Evolutionary conservation across 371 early-diverging fungal species (phyloP).

Genomic region (Mortierella sp.): DNA sequence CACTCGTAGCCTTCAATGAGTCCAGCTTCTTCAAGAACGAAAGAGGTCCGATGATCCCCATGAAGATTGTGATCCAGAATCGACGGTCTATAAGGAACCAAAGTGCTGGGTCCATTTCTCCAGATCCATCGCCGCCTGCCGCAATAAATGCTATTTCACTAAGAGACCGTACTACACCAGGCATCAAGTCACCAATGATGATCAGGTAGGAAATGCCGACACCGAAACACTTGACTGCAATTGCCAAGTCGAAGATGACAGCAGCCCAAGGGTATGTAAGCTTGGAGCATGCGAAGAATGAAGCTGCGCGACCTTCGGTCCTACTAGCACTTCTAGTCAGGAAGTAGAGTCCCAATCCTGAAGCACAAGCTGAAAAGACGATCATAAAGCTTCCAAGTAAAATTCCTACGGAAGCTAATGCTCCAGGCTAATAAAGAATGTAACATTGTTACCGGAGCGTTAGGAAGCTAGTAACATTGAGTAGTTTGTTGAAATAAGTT

Average conservation of each 20-base stretch:
- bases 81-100: constrained; percentile 68
- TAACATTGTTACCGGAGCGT: background rate
- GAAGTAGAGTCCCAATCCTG: constrained; percentile 89
- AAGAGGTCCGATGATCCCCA: constrained; percentile 81
- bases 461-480: background rate
- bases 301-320: constrained; percentile 82
- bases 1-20: constrained; percentile 95
- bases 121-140: constrained; percentile 38
- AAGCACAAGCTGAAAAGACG: constrained; percentile 78
- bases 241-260: constrained; percentile 94
- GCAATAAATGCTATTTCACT: constrained; percentile 39
- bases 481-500: too few species aligned
- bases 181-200: constrained; percentile 96
- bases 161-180: constrained; percentile 69
- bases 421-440: constrained; percentile 71
- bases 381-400: constrained; percentile 85
- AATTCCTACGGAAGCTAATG: constrained; percentile 90
- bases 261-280: constrained; percentile 94
- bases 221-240: constrained; percentile 99
- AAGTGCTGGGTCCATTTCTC: constrained; percentile 40
- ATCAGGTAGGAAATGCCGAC: constrained; percentile 99
- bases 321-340: constrained; percentile 80
- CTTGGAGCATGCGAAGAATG: constrained; percentile 91
- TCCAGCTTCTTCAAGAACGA: constrained; percentile 90
- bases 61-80: constrained; percentile 90